Evolutionary conservation across 2,329 filamentous ascomycete species (phyloP).

Genomic region (Sporothrix mexicana): DNA sequence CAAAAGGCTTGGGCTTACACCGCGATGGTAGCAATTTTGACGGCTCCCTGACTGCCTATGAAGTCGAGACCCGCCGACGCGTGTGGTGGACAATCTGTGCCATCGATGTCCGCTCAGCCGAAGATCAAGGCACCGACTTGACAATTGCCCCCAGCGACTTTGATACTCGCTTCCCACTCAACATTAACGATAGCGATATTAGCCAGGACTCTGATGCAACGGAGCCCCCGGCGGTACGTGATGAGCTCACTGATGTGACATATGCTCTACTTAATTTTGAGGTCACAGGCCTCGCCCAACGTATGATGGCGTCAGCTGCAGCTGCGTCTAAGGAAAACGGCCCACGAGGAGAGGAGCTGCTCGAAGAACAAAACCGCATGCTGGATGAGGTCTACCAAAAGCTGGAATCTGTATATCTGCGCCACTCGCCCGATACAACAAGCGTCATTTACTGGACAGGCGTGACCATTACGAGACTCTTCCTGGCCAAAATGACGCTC

Average conservation of each 20-base stretch:
- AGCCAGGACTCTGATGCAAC: conserved; percentile 52
- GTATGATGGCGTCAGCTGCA: conserved; percentile 46
- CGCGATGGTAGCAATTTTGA: conserved; percentile 57
- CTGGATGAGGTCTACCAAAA: conserved; percentile 53
- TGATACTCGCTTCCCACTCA: conserved; percentile 60
- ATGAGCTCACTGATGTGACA: conserved; percentile 60
- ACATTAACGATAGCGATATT: conserved; percentile 62
- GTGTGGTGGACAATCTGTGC: conserved; percentile 67
- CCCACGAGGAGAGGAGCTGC: conserved; percentile 33
- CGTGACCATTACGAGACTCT: conserved; percentile 60
- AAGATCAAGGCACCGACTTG: conserved; percentile 54
- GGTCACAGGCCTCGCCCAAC: conserved; percentile 46
- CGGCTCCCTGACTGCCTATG: conserved; percentile 58
- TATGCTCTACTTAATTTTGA: conserved; percentile 51
- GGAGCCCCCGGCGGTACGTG: conserved; percentile 50
- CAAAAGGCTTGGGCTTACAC: conserved; percentile 65
- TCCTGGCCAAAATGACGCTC: conserved; percentile 79
- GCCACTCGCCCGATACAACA: conserved; percentile 44
- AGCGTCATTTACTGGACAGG: conserved; percentile 49
- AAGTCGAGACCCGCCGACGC: conserved; percentile 64
- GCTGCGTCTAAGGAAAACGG: background rate
- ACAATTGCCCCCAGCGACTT: conserved; percentile 50
- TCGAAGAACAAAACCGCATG: conserved; percentile 52
- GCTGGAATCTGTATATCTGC: conserved; percentile 52
- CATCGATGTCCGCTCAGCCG: conserved; percentile 61